These are phyloP conservation scores for Aspergillus panamensis DNA, from an alignment of 495 filamentous ascomycete genomes.

Conservation along the genomic window DNA sequence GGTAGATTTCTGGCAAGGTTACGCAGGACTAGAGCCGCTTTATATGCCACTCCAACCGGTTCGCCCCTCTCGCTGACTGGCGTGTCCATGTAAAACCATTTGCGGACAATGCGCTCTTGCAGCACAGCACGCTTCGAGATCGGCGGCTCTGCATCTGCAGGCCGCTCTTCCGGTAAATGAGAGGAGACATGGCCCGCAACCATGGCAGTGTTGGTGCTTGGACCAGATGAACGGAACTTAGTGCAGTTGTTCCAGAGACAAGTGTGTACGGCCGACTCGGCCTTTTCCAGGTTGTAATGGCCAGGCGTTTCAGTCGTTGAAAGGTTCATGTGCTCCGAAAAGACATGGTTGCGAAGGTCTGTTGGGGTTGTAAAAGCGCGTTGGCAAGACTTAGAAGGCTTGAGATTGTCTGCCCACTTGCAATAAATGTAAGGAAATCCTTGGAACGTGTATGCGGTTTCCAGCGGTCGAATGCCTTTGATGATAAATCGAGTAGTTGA, in stretches of 20 bases:
- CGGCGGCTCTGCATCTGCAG: constrained; percentile 42
- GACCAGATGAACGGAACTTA: constrained; percentile 37
- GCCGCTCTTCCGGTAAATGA: constrained; percentile 52
- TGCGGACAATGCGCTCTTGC: constrained; percentile 44
- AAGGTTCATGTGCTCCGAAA: constrained; percentile 64
- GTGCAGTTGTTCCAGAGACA: constrained; percentile 40
- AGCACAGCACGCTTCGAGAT: constrained; percentile 39
- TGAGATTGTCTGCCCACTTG: constrained; percentile 49
- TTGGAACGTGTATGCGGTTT: constrained; percentile 66
- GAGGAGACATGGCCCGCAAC: constrained; percentile 47
- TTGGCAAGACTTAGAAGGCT: constrained; percentile 51
- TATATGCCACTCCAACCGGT: constrained; percentile 79
- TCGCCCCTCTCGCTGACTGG: constrained; percentile 76
- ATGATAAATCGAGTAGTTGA: constrained; percentile 82
- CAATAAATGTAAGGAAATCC: constrained; percentile 55
- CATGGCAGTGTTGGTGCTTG: constrained; percentile 42
- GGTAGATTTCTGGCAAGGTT: constrained; percentile 80
- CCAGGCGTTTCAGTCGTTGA: constrained; percentile 46
- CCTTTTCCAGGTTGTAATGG: constrained; percentile 45
- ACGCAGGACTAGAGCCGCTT: constrained; percentile 77
- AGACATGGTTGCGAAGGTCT: constrained; percentile 72
- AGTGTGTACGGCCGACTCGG: constrained; percentile 37
- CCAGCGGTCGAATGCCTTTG: constrained; percentile 79
- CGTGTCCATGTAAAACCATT: constrained; percentile 57
- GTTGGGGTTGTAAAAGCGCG: constrained; percentile 56